phyloP scores from a whole-genome alignment of 352 stramenopile genomes.

The Globisporangium sylvaticum region DNA sequence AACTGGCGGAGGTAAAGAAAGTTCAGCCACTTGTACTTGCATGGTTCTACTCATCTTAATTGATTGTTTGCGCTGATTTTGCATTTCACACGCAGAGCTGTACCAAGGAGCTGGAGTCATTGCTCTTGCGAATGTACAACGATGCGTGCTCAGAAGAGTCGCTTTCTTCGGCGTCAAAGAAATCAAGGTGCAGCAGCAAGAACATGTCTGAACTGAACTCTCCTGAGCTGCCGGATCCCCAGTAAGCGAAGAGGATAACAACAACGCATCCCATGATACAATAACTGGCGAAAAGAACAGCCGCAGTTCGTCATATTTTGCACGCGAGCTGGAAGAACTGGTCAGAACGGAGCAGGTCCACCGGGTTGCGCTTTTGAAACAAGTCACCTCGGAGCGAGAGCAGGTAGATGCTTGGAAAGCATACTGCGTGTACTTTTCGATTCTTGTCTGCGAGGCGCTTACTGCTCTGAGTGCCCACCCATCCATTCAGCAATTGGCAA shows the following conservation, averaged over 20 bases:
- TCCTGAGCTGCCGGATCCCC: not conserved
- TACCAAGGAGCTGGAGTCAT: constrained; percentile 59
- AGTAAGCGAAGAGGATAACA: constrained; percentile 10
- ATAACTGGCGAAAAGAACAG: not conserved
- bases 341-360: constrained; percentile 45
- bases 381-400: constrained; percentile 50
- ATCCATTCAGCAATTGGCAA: constrained; percentile 28
- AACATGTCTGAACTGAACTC: not conserved
- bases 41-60: not conserved
- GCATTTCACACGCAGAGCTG: constrained; percentile 25
- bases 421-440: not conserved
- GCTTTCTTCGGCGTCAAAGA: constrained; percentile 13
- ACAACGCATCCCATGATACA: constrained; percentile 9
- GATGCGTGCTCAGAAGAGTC: constrained; percentile 32
- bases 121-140: constrained; percentile 64
- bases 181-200: constrained; percentile 10
- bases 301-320: constrained; percentile 13
- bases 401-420: constrained; percentile 24
- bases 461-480: not conserved
- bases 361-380: constrained; percentile 48
- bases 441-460: not conserved
- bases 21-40: not conserved
- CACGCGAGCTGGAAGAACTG: constrained; percentile 44
- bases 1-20: constrained; percentile 51
- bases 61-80: not conserved